Evolutionary conservation across 2,329 filamentous ascomycete genomes (phyloP).

Genomic region (Westerdykella sp.): DNA sequence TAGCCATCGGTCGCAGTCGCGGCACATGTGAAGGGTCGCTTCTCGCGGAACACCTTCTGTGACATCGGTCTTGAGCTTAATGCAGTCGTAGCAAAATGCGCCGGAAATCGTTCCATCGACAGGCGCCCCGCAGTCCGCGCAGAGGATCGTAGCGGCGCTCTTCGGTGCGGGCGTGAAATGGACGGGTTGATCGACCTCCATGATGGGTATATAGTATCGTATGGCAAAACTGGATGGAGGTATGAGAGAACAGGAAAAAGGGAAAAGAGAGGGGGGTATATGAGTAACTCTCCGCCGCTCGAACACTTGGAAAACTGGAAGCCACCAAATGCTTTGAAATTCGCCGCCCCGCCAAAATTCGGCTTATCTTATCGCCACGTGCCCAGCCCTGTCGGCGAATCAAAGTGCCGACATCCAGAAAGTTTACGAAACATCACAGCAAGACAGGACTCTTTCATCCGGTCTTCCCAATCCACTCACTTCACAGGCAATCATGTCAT

Average conservation of each 20-base stretch:
- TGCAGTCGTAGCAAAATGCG: constrained; percentile 90
- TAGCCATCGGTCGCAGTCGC: constrained; percentile 88
- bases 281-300: not conserved
- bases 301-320: not conserved
- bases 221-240: constrained; percentile 3
- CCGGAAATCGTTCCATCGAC: constrained; percentile 82
- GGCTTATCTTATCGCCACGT: constrained; percentile 26
- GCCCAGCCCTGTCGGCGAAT: constrained; percentile 12
- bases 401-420: constrained; percentile 2
- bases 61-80: constrained; percentile 91
- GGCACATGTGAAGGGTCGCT: constrained; percentile 81
- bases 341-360: constrained; percentile 7
- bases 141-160: constrained; percentile 69
- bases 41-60: constrained; percentile 87
- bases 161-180: constrained; percentile 36
- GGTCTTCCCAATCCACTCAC: constrained; percentile 1
- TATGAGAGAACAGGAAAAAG: constrained; percentile 1
- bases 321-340: constrained; percentile 3
- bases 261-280: constrained; percentile 1
- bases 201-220: constrained; percentile 11
- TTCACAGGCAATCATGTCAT: constrained; percentile 13
- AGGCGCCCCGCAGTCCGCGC: constrained; percentile 92
- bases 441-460: not conserved
- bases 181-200: constrained; percentile 39
- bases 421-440: constrained; percentile 5